Base-by-base conservation (phyloP, 2,329 filamentous ascomycete genomes). In the Tetracladium maxilliforme region DNA sequence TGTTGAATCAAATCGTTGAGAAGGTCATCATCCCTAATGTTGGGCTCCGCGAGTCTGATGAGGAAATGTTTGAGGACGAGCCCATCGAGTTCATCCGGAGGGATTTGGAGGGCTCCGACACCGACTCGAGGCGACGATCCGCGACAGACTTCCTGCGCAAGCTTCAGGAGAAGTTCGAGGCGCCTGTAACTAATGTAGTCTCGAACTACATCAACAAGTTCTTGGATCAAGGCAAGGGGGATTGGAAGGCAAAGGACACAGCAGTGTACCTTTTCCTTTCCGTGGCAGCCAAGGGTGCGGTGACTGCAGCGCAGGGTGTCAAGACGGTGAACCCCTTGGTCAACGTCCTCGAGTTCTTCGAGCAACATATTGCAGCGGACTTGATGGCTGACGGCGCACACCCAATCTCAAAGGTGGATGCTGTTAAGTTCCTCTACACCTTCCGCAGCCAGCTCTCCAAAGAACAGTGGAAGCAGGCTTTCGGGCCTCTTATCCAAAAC, bases 211-310 rank as follows among this genome's bases (percentile, higher is more conserved):
- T 92, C 41, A 69, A 77, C 33, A 79, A 86, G 48, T 93, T 92
- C 46, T 64, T 98, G 15, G 53, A 58, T 18, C 61, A 73, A 33
- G 59, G 61, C 21, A 50, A 55, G 10, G 55, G 64, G 11, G 84
- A 93, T 48, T 98, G 90, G 90, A 92, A 92, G 51, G 75, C 84
- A 24, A 98, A 98, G 57, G 90, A 98, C 44, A 95, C 87, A 1
- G 90, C 90, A n/a, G 77, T 94, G 30, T 95, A 95, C 44, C 70
- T 98, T 10, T 98, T 92, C 60, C 73, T 90, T 19, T 83, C 90
- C 5, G 83, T 95, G 39, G 90, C 90, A 10, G 83, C 86, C 20
- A 93, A 92, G 56, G 90, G 90, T 27, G 69, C 73, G 16, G 74
- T 87, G 16, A 95, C 90, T 4, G 69, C 83, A 6, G 79, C 74